Evolutionary conservation across 1,139 yeast genomes (phyloP), one percentile per base, ranked within the genome.

Genomic region (Ashbya aceris): DNA sequence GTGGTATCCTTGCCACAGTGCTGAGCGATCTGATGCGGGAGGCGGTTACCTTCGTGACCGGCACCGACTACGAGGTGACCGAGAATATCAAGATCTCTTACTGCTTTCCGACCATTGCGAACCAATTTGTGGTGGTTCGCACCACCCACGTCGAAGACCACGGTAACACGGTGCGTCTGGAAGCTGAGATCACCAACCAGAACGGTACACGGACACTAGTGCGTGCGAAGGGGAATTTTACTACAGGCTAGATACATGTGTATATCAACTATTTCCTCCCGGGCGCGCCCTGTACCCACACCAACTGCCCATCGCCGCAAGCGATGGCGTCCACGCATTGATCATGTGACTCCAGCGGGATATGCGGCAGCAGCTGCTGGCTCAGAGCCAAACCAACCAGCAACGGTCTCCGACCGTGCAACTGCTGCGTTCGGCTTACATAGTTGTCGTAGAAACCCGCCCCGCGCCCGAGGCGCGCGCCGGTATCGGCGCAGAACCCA

Each of bases 391-490:
- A 67, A 0, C 94, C 94, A 6, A 87, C 61, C 0, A 60, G 47
- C 27, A 59, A 20, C 6, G 64, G 63, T 31, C 39, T 53, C 14
- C 43, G 37, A 27, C 54, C 52, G 14, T 51, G 40, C 39, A 53
- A 50, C 12, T 53, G 50, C 30, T 53, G 40, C 33, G 57, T 55
- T 36, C 79, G 65, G 31, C 67, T 64, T 32, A 86, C 69, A 57
- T 76, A 89, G 50, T 80, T 85, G 60, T 91, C 97, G 60, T 91
- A 91, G 61, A 75, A 87, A 0, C 96, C 98, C 8, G 81, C 93
- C 1, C 98, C 98, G 59, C 87, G 95, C 0, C 97, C 98, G 42
- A 91, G 60, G 44, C 98, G 62, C 29, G 69, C 65, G 40, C 79
- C 76, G 8, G 46, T 54, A 7, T 52, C 41, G 1, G 46, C 51